phyloP scores from a whole-genome alignment of 106 monocot genomes.

The Cymbidium sinense region DNA sequence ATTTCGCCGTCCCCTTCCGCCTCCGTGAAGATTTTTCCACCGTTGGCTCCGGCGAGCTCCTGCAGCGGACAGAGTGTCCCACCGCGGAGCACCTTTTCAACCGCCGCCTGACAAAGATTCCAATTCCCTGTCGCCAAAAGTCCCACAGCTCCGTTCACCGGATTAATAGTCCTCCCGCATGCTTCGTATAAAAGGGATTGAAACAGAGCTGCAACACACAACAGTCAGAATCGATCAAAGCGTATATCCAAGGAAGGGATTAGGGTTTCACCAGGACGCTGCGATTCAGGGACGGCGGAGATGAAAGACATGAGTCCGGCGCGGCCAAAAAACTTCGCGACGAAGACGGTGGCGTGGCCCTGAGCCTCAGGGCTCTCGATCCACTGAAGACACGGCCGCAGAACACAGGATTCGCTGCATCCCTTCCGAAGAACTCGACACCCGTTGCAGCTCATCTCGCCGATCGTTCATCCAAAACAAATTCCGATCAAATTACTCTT shows the following conservation, averaged over 20 bases:
- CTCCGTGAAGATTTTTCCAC: not conserved
- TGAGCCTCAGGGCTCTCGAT: conserved; percentile 46
- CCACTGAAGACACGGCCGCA: conserved; percentile 44
- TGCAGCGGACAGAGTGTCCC: conserved; percentile 26
- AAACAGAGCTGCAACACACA: conserved; percentile 31
- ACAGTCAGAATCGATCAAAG: not conserved
- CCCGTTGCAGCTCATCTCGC: conserved; percentile 62
- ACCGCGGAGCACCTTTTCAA: conserved; percentile 55
- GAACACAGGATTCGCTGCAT: conserved; percentile 51
- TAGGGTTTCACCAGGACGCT: conserved; percentile 28
- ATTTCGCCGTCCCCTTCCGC: not conserved
- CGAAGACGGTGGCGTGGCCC: conserved; percentile 60
- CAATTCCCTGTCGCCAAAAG: conserved; percentile 58
- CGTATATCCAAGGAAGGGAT: not conserved
- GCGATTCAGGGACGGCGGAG: conserved; percentile 30
- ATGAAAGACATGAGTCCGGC: conserved; percentile 46
- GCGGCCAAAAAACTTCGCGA: conserved; percentile 63
- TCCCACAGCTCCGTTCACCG: conserved; percentile 73
- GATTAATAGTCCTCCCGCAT: conserved; percentile 59
- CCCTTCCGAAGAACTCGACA: conserved; percentile 56
- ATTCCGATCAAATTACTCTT: not conserved
- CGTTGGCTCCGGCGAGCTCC: not conserved
- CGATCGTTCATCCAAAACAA: not conserved
- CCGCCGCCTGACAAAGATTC: conserved; percentile 69
- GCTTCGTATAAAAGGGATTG: conserved; percentile 50